These are phyloP conservation scores for Auricularia cornea DNA, from an alignment of 768 basidiomycete genomes.

Conservation along the genomic window DNA sequence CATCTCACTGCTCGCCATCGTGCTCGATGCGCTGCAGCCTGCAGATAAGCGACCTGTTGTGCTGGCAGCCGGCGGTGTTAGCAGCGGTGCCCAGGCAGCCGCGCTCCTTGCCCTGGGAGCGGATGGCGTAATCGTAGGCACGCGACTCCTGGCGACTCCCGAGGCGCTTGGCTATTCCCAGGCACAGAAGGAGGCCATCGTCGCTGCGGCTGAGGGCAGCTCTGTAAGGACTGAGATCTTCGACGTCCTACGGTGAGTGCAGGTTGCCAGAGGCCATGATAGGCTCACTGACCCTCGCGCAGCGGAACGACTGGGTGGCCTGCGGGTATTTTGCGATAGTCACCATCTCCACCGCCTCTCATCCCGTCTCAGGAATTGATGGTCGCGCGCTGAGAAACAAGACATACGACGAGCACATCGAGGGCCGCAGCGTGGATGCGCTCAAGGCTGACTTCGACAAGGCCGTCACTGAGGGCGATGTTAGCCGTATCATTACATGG, in stretches of 20 bases:
- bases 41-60: slow-evolving; percentile 34
- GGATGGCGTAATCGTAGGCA: slow-evolving; percentile 61
- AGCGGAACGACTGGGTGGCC: slow-evolving; percentile 53
- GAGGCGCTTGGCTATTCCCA: slow-evolving; percentile 49
- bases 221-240: slow-evolving; percentile 58
- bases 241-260: slow-evolving; percentile 34
- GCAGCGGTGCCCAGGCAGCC: slow-evolving; percentile 56
- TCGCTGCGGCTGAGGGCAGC: slow-evolving; percentile 25
- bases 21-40: slow-evolving; percentile 36
- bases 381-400: slow-evolving; percentile 51
- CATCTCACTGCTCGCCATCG: slow-evolving; percentile 47
- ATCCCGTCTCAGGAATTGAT: slow-evolving; percentile 45
- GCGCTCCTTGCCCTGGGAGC: slow-evolving; percentile 59
- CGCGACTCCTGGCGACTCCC: slow-evolving; percentile 61
- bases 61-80: slow-evolving; percentile 69
- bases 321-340: too few relatives aligned
- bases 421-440: slow-evolving; percentile 34
- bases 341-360: too few relatives aligned
- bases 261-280: background rate
- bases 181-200: slow-evolving; percentile 44
- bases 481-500: slow-evolving; percentile 53
- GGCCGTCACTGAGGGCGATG: slow-evolving; percentile 37
- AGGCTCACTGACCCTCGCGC: background rate
- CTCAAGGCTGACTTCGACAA: slow-evolving; percentile 39
- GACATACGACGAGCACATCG: slow-evolving; percentile 50